These are phyloP conservation scores for Brassica cretica DNA, from an alignment of 345 rosid species.

Conservation along the genomic window DNA sequence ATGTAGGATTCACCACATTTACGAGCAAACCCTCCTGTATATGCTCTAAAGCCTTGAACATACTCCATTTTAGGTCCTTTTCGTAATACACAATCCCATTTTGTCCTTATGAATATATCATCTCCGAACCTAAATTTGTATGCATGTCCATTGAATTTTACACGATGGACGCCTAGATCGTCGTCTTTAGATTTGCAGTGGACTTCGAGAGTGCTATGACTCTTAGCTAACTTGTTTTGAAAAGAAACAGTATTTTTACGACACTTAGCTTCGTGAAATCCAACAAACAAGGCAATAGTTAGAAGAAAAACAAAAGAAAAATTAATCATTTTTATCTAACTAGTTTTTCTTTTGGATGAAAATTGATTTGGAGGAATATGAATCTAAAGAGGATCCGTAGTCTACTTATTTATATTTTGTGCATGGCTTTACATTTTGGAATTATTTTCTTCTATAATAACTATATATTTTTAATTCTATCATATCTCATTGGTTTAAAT, in stretches of 20 bases:
- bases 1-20: neutral
- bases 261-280: neutral
- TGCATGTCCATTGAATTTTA: neutral
- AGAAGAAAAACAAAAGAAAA: neutral
- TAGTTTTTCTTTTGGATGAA: neutral
- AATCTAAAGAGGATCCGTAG: neutral
- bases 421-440: neutral
- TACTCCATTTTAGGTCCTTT: neutral
- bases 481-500: neutral
- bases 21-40: neutral
- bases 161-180: neutral
- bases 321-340: neutral
- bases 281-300: neutral
- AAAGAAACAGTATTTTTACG: neutral
- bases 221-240: neutral
- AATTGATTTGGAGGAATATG: neutral
- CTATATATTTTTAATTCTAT: neutral
- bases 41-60: neutral
- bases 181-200: neutral
- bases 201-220: neutral
- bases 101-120: neutral
- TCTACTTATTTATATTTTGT: neutral
- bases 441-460: neutral
- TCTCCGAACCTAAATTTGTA: neutral
- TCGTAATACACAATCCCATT: neutral